Conservation (phyloP, 2,329 filamentous ascomycete genomes). For the Fusarium mexicanum region DNA sequence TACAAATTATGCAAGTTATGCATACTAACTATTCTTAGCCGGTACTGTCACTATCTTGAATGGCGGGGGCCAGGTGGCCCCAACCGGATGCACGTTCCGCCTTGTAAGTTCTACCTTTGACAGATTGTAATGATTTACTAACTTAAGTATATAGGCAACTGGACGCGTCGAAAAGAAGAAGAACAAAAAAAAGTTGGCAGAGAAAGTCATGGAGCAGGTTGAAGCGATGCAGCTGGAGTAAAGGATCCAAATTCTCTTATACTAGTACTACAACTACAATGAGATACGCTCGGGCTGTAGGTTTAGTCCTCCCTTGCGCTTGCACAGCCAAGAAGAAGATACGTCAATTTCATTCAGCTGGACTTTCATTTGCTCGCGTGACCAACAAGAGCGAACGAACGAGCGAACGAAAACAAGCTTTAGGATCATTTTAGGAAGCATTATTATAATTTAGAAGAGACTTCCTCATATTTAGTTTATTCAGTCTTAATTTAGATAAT, state of each 20-base stretch:
- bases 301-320: not conserved
- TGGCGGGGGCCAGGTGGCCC: not conserved
- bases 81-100: accelerated
- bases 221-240: too few species aligned
- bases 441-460: too few species aligned
- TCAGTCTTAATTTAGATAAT: too few species aligned
- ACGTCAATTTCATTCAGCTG: not conserved
- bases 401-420: too few species aligned
- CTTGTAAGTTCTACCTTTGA: not conserved
- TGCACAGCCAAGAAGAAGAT: not conserved
- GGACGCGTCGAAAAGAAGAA: not conserved
- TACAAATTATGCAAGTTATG: not conserved
- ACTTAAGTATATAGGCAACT: not conserved
- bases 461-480: too few species aligned
- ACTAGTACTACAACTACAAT: too few species aligned
- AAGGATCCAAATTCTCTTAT: too few species aligned
- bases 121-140: not conserved
- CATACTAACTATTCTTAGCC: not conserved
- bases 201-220: not conserved
- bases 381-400: too few species aligned
- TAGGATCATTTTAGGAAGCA: too few species aligned
- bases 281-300: too few species aligned
- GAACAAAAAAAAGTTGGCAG: not conserved
- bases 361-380: not conserved
- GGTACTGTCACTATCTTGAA: accelerated